A percentile compares a stretch with the other conserved stretches of the same genome.
These are phyloP conservation scores for Picochlorum sp. DNA, from an alignment of 139 green algal genomes.

Conservation along the genomic window DNA sequence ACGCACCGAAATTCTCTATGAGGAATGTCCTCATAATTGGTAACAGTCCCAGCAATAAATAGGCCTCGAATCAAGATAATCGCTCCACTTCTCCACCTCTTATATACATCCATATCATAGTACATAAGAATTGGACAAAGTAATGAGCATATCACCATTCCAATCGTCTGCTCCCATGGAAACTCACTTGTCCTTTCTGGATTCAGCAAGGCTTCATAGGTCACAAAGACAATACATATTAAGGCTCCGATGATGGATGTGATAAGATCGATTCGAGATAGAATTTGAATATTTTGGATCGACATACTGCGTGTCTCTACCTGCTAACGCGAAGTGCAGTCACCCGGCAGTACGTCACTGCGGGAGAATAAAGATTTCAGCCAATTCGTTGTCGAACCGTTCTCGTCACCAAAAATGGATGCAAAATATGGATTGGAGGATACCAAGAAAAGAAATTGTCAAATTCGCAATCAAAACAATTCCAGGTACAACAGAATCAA, in stretches of 20 bases:
- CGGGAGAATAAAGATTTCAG: too few relatives aligned
- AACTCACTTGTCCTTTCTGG: neutral
- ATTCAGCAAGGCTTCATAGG: neutral
- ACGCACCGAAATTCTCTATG: neutral
- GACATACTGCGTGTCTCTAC: too few relatives aligned
- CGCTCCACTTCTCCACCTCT: neutral
- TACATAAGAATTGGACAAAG: neutral
- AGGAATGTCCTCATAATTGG: neutral
- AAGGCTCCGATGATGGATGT: neutral
- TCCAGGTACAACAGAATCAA: too few relatives aligned
- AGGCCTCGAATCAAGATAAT: neutral
- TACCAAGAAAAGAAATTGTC: too few relatives aligned
- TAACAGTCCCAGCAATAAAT: neutral
- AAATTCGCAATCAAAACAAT: too few relatives aligned
- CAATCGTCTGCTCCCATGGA: conserved; percentile 1
- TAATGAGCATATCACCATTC: neutral
- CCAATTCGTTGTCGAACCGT: too few relatives aligned
- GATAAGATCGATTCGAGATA: neutral
- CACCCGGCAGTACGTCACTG: too few relatives aligned
- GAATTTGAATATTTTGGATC: neutral
- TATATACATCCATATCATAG: neutral
- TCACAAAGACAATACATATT: neutral
- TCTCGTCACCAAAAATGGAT: too few relatives aligned
- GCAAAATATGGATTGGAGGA: too few relatives aligned
- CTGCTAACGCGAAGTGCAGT: too few relatives aligned